These are phyloP conservation scores for Delitschia confertaspora DNA, from an alignment of 495 filamentous ascomycete species.

Conservation along the genomic window DNA sequence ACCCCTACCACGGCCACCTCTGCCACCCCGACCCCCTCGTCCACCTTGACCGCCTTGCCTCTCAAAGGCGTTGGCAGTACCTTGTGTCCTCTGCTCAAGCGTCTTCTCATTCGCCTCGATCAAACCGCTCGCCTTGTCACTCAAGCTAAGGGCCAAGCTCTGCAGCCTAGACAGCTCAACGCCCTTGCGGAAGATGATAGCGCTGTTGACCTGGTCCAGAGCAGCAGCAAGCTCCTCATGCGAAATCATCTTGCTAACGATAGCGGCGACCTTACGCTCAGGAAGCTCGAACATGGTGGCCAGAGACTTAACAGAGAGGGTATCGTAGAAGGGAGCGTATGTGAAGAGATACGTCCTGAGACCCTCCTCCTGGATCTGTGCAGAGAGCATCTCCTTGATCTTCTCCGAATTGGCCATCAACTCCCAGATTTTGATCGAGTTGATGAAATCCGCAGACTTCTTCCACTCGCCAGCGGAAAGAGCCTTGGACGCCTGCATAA, in stretches of 20 bases:
- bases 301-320: conserved; percentile 73
- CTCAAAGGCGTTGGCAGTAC: conserved; percentile 90
- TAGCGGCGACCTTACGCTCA: conserved; percentile 79
- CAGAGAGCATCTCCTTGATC: conserved; percentile 92
- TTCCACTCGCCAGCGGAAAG: conserved; percentile 97
- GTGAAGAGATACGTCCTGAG: conserved; percentile 98
- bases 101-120: conserved; percentile 97
- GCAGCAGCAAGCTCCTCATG: conserved; percentile 96
- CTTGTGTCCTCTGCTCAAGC: conserved; percentile 91
- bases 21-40: conserved; percentile 55
- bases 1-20: conserved; percentile 40
- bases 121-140: conserved; percentile 89
- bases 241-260: conserved; percentile 98
- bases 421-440: conserved; percentile 99
- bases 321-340: conserved; percentile 98
- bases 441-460: conserved; percentile 83
- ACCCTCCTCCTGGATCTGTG: conserved; percentile 97
- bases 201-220: conserved; percentile 93
- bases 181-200: conserved; percentile 98
- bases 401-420: conserved; percentile 80
- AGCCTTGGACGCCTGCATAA: conserved; percentile 97
- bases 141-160: conserved; percentile 84
- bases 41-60: conserved; percentile 68
- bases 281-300: conserved; percentile 93
- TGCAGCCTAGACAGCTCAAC: conserved; percentile 95